Evolutionary conservation across 164 flowering plant genomes (phyloP).

Genomic region (Chimonanthus praecox): DNA sequence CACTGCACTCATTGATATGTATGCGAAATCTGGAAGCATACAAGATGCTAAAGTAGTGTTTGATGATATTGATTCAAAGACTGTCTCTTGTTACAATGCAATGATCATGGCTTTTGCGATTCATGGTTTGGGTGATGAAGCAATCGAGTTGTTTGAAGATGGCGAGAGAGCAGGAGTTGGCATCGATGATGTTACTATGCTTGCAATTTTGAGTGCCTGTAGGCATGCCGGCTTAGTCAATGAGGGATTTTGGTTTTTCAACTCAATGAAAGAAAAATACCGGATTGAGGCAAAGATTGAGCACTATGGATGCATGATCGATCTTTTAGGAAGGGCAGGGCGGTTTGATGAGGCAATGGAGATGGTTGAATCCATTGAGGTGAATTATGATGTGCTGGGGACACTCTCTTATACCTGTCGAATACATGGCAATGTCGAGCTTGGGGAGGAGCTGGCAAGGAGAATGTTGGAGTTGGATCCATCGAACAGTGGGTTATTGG

Average conservation of each 20-base stretch:
- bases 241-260: conserved; percentile 10
- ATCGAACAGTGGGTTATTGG: conserved; percentile 11
- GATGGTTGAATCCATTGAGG: conserved; percentile 9
- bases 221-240: conserved; percentile 15
- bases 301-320: conserved; percentile 18
- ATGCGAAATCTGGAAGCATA: conserved; percentile 50
- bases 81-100: conserved; percentile 17
- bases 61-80: conserved; percentile 6
- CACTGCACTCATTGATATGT: conserved; percentile 73
- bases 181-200: conserved; percentile 18
- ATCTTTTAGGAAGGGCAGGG: conserved; percentile 18
- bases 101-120: conserved; percentile 17
- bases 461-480: conserved; percentile 12
- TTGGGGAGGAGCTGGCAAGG: conserved; percentile 14
- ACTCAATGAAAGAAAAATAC: conserved; percentile 8
- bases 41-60: conserved; percentile 10
- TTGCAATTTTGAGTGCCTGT: conserved; percentile 17
- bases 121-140: conserved; percentile 18
- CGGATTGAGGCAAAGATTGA: conserved; percentile 18
- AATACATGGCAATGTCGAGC: conserved; percentile 14
- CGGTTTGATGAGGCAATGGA: conserved; percentile 17
- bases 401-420: conserved; percentile 15
- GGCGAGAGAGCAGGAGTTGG: conserved; percentile 12
- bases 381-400: conserved; percentile 10
- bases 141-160: conserved; percentile 11